Base-by-base conservation (phyloP, 1,284 basidiomycete species). In the Tilletia indica region DNA sequence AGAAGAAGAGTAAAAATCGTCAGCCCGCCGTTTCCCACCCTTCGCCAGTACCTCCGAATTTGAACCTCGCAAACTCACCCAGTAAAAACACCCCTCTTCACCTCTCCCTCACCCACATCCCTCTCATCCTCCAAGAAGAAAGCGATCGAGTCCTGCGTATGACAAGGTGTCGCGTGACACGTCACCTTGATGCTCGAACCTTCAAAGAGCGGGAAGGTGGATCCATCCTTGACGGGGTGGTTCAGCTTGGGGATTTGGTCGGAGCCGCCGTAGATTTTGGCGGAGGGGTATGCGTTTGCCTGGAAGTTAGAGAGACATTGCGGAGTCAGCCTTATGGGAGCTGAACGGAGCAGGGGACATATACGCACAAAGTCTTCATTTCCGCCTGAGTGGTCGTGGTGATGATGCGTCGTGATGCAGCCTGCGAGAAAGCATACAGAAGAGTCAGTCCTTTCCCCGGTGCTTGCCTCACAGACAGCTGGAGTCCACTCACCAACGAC, bases 61-160 rank as follows among this genome's bases (percentile, higher is more conserved):
- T 0, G 25, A 31, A 31, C 25, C 25, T 9, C 19, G 31, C 36
- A 8, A 47, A 75, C 86, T 72, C 42, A 88, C 87, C 94, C 94
- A 0, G 96, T 97, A 85, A 99, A 97, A 31, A 98, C 93, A 16
- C 88, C 92, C 42, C 86, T 84, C 78, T 87, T 0, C 90, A 89
- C 76, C 89, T 89, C 78, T n/a, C 70, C 74, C 38, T 69, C 58
- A 76, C 87, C 0, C 89, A 88, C 75, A 16, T 67, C 38, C 3
- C 68, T 45, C 48, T 86, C 76, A 85, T 88, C 87, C 51, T 91
- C 91, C 70, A 91, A 88, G 84, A 91, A 89, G 87, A 91, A 98
- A 86, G 93, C 96, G 81, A 96, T 95, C 56, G 93, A 96, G 85
- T 98, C 96, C 83, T 93, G 93, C 0, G 96, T 98, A 84, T 98